Percentiles rank a stretch among this genome's conserved stretches.
phyloP scores from a whole-genome alignment of 768 basidiomycete species.

The Leccinum ochraceum region DNA sequence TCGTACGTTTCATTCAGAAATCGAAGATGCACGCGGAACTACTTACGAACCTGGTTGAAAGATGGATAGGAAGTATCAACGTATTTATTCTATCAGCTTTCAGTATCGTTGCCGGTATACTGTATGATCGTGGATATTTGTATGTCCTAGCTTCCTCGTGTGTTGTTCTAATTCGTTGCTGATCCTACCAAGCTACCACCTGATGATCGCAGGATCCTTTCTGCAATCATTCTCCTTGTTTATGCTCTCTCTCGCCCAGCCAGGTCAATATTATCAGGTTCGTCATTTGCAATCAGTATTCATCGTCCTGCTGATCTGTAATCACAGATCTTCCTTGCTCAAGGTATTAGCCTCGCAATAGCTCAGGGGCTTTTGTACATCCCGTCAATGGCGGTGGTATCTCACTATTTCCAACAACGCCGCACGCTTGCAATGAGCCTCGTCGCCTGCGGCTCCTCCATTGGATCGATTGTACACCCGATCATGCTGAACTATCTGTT shows the following conservation, averaged over 20 bases:
- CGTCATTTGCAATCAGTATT: conserved; percentile 1
- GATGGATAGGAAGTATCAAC: conserved; percentile 31
- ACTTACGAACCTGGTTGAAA: conserved; percentile 1
- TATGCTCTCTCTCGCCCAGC: background rate
- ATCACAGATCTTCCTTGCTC: conserved; percentile 45
- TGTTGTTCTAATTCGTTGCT: background rate
- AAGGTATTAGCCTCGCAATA: conserved; percentile 47
- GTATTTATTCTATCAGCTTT: conserved; percentile 39
- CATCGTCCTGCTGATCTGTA: background rate
- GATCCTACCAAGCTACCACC: conserved; percentile 35
- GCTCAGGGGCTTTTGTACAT: conserved; percentile 47
- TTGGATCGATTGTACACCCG: conserved; percentile 10
- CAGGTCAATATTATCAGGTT: conserved; percentile 40
- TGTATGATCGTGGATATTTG: conserved; percentile 55
- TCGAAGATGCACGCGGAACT: background rate
- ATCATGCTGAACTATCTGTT: conserved; percentile 31
- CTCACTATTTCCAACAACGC: conserved; percentile 19
- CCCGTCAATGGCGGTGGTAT: conserved; percentile 43
- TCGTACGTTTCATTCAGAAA: conserved; percentile 27
- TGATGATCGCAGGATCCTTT: conserved; percentile 16
- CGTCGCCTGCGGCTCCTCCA: conserved; percentile 39
- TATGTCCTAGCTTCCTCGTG: conserved; percentile 9
- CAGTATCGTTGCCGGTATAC: conserved; percentile 43
- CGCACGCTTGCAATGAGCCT: conserved; percentile 47
- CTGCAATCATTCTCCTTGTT: background rate